Conservation (phyloP, 108 stramenopile species). For the Cafeteria roenbergensis region DNA sequence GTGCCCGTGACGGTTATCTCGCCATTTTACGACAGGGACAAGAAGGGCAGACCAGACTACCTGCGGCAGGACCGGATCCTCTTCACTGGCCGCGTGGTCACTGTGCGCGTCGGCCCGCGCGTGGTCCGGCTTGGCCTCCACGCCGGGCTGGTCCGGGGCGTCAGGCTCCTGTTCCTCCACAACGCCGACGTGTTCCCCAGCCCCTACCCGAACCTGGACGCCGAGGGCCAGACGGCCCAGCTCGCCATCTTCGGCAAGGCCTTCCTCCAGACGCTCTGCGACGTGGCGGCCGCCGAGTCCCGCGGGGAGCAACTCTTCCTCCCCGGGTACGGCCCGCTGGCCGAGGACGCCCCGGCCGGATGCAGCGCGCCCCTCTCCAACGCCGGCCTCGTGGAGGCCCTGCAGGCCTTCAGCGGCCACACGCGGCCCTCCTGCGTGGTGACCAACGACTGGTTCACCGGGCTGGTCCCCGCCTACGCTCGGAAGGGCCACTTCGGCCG, state of each 20-base stretch:
- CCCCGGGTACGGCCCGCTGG: no score
- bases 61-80: slow-evolving; percentile 8
- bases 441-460: slow-evolving; percentile 13
- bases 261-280: background rate
- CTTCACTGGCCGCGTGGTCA: background rate
- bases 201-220: slow-evolving; percentile 1
- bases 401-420: no score
- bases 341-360: no score
- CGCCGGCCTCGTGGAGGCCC: no score
- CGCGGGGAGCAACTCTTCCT: background rate
- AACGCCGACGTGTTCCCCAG: background rate
- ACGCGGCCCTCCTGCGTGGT: background rate
- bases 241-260: background rate
- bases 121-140: background rate
- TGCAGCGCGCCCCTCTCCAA: no score
- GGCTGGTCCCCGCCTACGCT: slow-evolving; percentile 1
- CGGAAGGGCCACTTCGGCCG: background rate
- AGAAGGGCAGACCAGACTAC: slow-evolving; percentile 4
- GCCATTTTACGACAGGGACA: background rate
- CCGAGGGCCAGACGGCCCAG: background rate
- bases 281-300: no score
- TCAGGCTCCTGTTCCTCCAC: slow-evolving; percentile 2
- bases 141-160: background rate
- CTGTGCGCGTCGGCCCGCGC: background rate
- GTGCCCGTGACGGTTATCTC: background rate